Percentiles rank a stretch among this genome's conserved stretches.
Evolutionary conservation across 2,329 filamentous ascomycete genomes (phyloP).

Genomic region (Pyrenochaeta sp.): DNA sequence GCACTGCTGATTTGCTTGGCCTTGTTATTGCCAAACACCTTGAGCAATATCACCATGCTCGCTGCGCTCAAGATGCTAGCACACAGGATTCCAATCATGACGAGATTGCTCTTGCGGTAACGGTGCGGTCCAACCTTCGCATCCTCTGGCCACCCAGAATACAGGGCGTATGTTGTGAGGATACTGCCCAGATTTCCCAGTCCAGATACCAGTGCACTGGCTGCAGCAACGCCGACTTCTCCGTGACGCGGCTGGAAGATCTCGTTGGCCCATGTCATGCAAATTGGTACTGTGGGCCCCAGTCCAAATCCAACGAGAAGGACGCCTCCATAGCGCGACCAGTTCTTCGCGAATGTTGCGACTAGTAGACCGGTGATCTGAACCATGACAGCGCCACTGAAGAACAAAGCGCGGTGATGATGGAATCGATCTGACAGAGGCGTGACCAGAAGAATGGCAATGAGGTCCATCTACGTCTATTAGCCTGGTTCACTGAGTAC

Average conservation of each 20-base stretch:
- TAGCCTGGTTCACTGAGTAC: constrained; percentile 11
- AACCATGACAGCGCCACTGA: constrained; percentile 75
- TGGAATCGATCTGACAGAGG: constrained; percentile 90
- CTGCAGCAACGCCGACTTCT: constrained; percentile 88
- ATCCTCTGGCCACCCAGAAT: constrained; percentile 85
- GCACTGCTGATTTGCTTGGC: constrained; percentile 46
- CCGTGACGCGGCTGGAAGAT: constrained; percentile 90
- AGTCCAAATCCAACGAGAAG: constrained; percentile 89
- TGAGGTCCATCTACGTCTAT: constrained; percentile 74
- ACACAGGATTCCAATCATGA: constrained; percentile 86
- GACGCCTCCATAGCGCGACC: constrained; percentile 88
- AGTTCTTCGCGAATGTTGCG: constrained; percentile 79
- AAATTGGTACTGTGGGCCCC: constrained; percentile 88
- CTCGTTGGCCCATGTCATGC: constrained; percentile 92
- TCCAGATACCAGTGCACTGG: constrained; percentile 83
- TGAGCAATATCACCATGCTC: constrained; percentile 71
- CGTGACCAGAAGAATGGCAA: constrained; percentile 84
- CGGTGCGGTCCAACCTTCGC: constrained; percentile 67
- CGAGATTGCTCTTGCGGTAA: constrained; percentile 83
- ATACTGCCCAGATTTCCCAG: constrained; percentile 87
- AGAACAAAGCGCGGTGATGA: constrained; percentile 79
- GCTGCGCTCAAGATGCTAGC: constrained; percentile 77
- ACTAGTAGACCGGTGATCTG: constrained; percentile 84
- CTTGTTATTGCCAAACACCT: constrained; percentile 47
- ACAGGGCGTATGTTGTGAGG: constrained; percentile 86